Base-by-base conservation (phyloP, 495 filamentous ascomycete genomes). In the Penicillium paradoxum region DNA sequence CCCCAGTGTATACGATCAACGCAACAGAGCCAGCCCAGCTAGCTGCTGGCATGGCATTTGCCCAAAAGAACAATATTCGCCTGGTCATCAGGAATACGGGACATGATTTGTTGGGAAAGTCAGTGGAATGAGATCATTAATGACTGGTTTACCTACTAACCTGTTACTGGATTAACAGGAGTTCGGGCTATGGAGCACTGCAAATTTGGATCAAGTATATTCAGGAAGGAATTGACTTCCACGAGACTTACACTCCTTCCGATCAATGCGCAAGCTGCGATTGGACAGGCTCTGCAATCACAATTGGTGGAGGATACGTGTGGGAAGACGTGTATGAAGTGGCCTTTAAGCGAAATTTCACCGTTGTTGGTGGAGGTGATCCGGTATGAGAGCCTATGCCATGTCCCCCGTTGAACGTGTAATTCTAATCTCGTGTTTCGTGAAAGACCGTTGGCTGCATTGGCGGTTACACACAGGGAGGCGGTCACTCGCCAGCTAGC, bases 61-160 rank as follows among this genome's bases (percentile, higher is more conserved):
- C 81, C 0, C 62, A 69, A 11, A 50, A 75, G 25, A 71, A 80
- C 43, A 82, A 80, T 58, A 60, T 86, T 17, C 74, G 82, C 3
- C 55, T 85, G 15, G 70, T 83, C 10, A 71, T 86, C 15, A 80
- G 77, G 25, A 85, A 84, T 55, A 85, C 82, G 0, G 83, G 83
- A 1, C 64, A 70, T 56, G 66, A 77, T 34, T 46, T 64, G 75
- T 66, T 53, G 71, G 78, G 11, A 63, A 71, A 30, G 58, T 78
- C 25, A 67, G 78, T 57, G 75, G 15, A 0, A 37, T 13, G 5
- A 37, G n/a, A 74, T 51, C 55, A 79, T 34, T 5, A 4, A 1
- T 27, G 10, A 24, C 67, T 75, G 18, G 10, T 50, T 73, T 57
- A 9, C 41, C 37, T 2, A 13, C 32, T 40, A 21, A 37, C 13